Conservation (phyloP, 2,329 filamentous ascomycete species). For the Arachnomyces sp. region DNA sequence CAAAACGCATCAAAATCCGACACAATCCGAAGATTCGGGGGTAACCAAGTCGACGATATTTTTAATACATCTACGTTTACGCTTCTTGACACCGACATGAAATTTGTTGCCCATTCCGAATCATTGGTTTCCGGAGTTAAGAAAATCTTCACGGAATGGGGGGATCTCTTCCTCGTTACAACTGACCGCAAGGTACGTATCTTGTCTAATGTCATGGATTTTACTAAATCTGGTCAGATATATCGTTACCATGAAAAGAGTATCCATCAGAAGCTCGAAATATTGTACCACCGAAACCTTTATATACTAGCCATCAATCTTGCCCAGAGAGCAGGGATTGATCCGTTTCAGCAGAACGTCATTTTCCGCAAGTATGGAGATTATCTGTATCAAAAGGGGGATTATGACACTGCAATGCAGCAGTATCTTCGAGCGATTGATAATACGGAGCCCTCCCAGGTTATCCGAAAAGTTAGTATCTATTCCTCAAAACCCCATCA, state of each 20-base stretch:
- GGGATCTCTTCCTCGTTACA: slow-evolving; percentile 80
- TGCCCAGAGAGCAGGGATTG: slow-evolving; percentile 80
- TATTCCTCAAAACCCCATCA: no score
- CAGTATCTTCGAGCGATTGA: slow-evolving; percentile 96
- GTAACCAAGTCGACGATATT: slow-evolving; percentile 63
- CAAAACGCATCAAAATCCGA: slow-evolving; percentile 50
- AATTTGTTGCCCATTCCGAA: slow-evolving; percentile 84
- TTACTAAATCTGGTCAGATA: slow-evolving; percentile 47
- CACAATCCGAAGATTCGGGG: slow-evolving; percentile 65
- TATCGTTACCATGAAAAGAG: slow-evolving; percentile 85
- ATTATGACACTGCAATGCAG: slow-evolving; percentile 98
- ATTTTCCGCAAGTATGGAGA: slow-evolving; percentile 94
- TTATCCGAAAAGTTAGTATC: slow-evolving; percentile 70
- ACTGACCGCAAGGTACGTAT: slow-evolving; percentile 75
- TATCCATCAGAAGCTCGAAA: slow-evolving; percentile 82
- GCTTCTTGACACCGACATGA: slow-evolving; percentile 81
- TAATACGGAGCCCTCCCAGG: slow-evolving; percentile 90
- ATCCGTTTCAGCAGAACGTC: slow-evolving; percentile 71
- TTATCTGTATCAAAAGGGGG: slow-evolving; percentile 85
- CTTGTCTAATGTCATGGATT: neutral
- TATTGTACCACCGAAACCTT: slow-evolving; percentile 88
- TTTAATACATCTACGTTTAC: slow-evolving; percentile 86
- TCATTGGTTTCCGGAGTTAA: slow-evolving; percentile 73
- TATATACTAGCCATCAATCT: slow-evolving; percentile 88
- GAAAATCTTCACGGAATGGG: slow-evolving; percentile 79